These are phyloP conservation scores for Russula lepida DNA, from an alignment of 768 basidiomycete species.

Conservation along the genomic window DNA sequence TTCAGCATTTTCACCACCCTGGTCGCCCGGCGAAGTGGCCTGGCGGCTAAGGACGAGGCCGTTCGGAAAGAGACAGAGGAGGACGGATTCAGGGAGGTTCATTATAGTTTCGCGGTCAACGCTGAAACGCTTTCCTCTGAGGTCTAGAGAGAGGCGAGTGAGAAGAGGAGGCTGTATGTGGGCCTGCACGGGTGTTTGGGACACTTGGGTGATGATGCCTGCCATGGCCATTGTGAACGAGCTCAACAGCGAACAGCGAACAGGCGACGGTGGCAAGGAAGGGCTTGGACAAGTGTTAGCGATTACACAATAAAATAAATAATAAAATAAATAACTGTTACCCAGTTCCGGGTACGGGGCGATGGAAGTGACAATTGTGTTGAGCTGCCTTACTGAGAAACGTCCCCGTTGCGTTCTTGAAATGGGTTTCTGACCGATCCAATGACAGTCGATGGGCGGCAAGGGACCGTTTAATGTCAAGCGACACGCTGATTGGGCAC, in stretches of 20 bases:
- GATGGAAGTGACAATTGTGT: slow-evolving; percentile 13
- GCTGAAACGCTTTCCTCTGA: slow-evolving; percentile 84
- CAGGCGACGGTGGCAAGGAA: neutral
- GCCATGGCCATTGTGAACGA: too few species aligned
- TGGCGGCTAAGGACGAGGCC: slow-evolving; percentile 90
- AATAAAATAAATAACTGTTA: neutral
- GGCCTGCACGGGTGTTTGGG: slow-evolving; percentile 54
- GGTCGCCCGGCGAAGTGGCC: slow-evolving; percentile 64
- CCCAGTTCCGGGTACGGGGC: neutral
- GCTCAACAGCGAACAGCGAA: neutral
- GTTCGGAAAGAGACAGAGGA: slow-evolving; percentile 95
- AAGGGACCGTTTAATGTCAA: slow-evolving; percentile 15
- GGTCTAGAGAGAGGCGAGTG: slow-evolving; percentile 82
- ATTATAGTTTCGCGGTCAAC: slow-evolving; percentile 97
- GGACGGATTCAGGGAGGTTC: slow-evolving; percentile 95
- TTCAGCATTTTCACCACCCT: slow-evolving; percentile 65
- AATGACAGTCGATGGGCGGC: slow-evolving; percentile 16
- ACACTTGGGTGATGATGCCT: slow-evolving; percentile 43
- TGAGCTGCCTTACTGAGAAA: slow-evolving; percentile 14
- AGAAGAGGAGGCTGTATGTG: slow-evolving; percentile 82
- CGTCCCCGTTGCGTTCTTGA: slow-evolving; percentile 11
- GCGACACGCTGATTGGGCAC: slow-evolving; percentile 13
- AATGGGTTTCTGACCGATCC: slow-evolving; percentile 17
- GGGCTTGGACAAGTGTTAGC: neutral
- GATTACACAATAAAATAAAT: neutral